Evolutionary conservation across 2,329 filamentous ascomycete genomes (phyloP).

Genomic region (Talaromyces sp.): DNA sequence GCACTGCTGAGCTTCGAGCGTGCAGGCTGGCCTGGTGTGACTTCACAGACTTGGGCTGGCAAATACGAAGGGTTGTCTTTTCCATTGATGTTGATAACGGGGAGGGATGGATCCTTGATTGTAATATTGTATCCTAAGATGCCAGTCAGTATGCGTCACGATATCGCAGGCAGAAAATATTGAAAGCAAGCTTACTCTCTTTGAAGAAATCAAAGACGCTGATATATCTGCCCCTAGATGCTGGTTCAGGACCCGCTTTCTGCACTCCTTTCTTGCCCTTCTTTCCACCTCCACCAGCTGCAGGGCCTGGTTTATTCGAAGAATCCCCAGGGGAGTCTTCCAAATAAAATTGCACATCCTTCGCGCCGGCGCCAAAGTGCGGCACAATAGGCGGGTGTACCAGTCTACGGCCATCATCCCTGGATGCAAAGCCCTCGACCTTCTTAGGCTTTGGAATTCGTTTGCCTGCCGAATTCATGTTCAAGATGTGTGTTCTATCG

Average conservation of each 20-base stretch:
- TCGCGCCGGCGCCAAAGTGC: slow-evolving; percentile 44
- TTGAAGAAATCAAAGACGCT: slow-evolving; percentile 22
- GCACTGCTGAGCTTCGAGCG: slow-evolving; percentile 51
- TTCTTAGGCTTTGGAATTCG: slow-evolving; percentile 35
- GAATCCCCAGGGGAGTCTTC: slow-evolving; percentile 31
- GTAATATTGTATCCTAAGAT: slow-evolving; percentile 21
- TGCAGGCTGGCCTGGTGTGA: slow-evolving; percentile 58
- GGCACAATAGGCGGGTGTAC: slow-evolving; percentile 34
- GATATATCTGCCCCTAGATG: slow-evolving; percentile 13
- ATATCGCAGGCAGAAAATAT: slow-evolving; percentile 7
- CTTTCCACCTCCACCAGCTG: slow-evolving; percentile 15
- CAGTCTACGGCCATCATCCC: slow-evolving; percentile 31
- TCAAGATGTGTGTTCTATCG: slow-evolving; percentile 35
- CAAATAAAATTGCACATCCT: slow-evolving; percentile 53
- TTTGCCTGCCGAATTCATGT: slow-evolving; percentile 19
- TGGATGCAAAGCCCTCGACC: slow-evolving; percentile 42
- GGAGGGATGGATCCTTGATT: slow-evolving; percentile 39
- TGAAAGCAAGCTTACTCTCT: slow-evolving; percentile 15
- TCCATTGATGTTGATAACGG: slow-evolving; percentile 61
- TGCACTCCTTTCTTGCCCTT: slow-evolving; percentile 17
- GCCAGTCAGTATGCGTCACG: no score
- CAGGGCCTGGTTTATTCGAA: slow-evolving; percentile 45
- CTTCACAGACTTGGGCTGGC: slow-evolving; percentile 58
- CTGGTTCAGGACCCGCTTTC: slow-evolving; percentile 15
- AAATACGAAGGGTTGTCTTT: slow-evolving; percentile 52